These are phyloP conservation scores for Halteria grandinella DNA, from an alignment of 73 alveolate species.

Conservation along the genomic window DNA sequence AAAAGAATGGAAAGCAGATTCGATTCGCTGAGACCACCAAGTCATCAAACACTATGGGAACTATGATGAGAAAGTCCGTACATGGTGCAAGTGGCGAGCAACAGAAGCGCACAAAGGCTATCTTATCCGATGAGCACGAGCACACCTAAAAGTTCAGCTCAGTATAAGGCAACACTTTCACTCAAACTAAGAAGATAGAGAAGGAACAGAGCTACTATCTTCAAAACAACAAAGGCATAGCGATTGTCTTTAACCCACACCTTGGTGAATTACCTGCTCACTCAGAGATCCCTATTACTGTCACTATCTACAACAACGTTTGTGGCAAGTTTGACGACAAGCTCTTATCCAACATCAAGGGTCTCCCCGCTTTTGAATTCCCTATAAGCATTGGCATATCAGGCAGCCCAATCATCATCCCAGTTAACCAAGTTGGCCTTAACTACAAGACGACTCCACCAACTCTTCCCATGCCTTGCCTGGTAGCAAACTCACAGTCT, in stretches of 20 bases:
- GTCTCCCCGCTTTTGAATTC: constrained; percentile 63
- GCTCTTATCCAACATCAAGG: constrained; percentile 60
- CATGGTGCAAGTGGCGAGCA: constrained; percentile 11
- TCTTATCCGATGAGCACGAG: constrained; percentile 72
- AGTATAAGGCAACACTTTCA: constrained; percentile 78
- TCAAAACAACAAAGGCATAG: constrained; percentile 76
- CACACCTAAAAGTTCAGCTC: constrained; percentile 67
- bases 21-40: constrained; percentile 61
- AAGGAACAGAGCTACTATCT: constrained; percentile 72
- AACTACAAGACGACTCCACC: constrained; percentile 80
- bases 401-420: constrained; percentile 81
- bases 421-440: constrained; percentile 79
- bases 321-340: constrained; percentile 80
- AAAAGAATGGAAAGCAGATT: constrained; percentile 15
- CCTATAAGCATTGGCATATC: constrained; percentile 67
- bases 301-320: constrained; percentile 74
- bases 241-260: constrained; percentile 75
- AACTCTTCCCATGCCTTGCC: constrained; percentile 75
- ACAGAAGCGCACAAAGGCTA: constrained; percentile 48
- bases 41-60: constrained; percentile 38
- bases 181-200: constrained; percentile 73
- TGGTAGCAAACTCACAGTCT: constrained; percentile 67
- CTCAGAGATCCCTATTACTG: constrained; percentile 70
- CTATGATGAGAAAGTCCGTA: background rate
- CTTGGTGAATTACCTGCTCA: constrained; percentile 69